Percentiles rank a stretch among this genome's conserved stretches.
Conservation (phyloP, 2,329 filamentous ascomycete genomes). For the Chaetomium sp. region DNA sequence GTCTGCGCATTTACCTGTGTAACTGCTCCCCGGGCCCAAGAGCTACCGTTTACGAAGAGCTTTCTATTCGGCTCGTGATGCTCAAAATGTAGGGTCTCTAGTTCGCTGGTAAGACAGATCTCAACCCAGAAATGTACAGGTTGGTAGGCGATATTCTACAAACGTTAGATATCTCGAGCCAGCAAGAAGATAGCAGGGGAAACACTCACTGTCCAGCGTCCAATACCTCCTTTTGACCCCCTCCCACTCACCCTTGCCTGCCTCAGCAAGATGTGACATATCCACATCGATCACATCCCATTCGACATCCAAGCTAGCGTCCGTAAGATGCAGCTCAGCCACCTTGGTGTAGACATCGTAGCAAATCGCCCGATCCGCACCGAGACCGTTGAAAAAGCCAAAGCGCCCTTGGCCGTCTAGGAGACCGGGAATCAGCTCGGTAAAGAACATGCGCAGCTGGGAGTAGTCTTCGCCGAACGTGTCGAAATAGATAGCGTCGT, state of each 20-base stretch:
- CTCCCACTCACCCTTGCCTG: slow-evolving; percentile 73
- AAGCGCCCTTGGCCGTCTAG: slow-evolving; percentile 68
- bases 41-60: not conserved
- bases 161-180: slow-evolving; percentile 24
- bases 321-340: slow-evolving; percentile 81
- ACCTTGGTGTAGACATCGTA: slow-evolving; percentile 96
- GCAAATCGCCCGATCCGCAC: slow-evolving; percentile 84
- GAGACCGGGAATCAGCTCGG: slow-evolving; percentile 74
- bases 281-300: slow-evolving; percentile 76
- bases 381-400: slow-evolving; percentile 85
- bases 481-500: slow-evolving; percentile 93
- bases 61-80: not conserved
- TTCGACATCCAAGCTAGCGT: slow-evolving; percentile 82
- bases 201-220: slow-evolving; percentile 63
- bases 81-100: not conserved
- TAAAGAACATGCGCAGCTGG: slow-evolving; percentile 80
- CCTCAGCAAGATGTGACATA: slow-evolving; percentile 54
- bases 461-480: slow-evolving; percentile 93
- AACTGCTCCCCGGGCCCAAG: no score
- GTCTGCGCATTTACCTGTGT: no score
- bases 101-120: not conserved
- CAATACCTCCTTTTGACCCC: slow-evolving; percentile 86
- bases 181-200: slow-evolving; percentile 1
- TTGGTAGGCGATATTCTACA: slow-evolving; percentile 63
- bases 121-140: slow-evolving; percentile 61